Conservation (phyloP, 2,329 filamentous ascomycete species). For the Pseudogymnoascus sp. region DNA sequence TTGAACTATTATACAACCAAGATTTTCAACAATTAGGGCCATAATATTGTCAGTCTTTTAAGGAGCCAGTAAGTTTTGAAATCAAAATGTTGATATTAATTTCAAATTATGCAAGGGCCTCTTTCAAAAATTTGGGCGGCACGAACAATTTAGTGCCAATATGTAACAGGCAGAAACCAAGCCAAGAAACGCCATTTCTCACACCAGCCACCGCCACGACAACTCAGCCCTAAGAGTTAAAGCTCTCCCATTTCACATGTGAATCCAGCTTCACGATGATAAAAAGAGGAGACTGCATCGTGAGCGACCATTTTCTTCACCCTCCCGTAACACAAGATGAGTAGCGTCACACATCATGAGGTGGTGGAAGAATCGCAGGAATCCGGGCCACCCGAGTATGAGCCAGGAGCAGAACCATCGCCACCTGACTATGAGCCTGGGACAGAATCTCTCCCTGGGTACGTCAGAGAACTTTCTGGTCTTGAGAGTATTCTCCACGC, state of each 20-base stretch:
- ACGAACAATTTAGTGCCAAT: not conserved
- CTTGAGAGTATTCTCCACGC: not conserved
- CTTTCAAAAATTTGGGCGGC: not conserved
- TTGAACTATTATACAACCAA: not conserved
- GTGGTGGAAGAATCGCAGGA: not conserved
- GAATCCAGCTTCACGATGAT: not conserved
- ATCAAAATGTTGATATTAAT: not conserved
- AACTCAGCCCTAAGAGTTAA: not conserved
- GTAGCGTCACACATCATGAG: not conserved
- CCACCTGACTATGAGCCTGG: not conserved
- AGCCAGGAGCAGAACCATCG: not conserved
- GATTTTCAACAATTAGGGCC: not conserved
- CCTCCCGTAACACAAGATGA: not conserved
- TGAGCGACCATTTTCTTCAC: not conserved
- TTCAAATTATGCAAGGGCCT: not conserved
- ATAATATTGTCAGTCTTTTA: not conserved
- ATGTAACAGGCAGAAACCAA: not conserved
- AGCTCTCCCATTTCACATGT: not conserved
- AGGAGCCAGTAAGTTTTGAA: not conserved
- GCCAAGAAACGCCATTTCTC: not conserved
- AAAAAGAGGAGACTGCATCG: not conserved
- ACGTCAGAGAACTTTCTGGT: not conserved
- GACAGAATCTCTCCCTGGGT: not conserved
- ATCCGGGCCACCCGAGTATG: not conserved
- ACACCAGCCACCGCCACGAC: not conserved